These are phyloP conservation scores for Entomortierella parvispora DNA, from an alignment of 192 early-diverging fungal genomes.

Conservation along the genomic window DNA sequence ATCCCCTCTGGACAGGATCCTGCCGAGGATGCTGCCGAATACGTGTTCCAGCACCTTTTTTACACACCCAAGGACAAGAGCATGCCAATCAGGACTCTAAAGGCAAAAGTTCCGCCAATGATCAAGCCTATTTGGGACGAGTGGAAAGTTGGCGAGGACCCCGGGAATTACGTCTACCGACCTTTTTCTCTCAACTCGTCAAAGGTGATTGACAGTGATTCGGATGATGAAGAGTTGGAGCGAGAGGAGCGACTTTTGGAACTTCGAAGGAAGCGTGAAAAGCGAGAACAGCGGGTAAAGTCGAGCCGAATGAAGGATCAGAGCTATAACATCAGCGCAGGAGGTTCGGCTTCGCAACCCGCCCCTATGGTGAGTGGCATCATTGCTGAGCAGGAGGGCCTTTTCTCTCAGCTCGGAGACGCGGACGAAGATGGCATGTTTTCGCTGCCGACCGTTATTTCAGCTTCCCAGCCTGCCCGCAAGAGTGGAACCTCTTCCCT, in stretches of 20 bases:
- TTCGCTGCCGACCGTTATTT: slow-evolving; percentile 24
- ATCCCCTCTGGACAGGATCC: neutral
- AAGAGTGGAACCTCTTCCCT: neutral
- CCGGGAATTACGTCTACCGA: neutral
- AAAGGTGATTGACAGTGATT: neutral
- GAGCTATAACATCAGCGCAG: slow-evolving; percentile 20
- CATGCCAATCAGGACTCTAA: neutral
- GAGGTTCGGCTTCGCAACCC: slow-evolving; percentile 21
- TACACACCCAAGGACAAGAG: neutral
- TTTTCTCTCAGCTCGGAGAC: neutral
- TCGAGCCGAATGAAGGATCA: slow-evolving; percentile 5
- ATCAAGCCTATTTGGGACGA: slow-evolving; percentile 8
- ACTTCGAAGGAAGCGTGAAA: slow-evolving; percentile 15
- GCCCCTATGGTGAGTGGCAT: neutral
- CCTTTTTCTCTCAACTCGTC: neutral
- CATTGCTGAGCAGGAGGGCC: neutral
- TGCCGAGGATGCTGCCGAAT: neutral
- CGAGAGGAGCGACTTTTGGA: slow-evolving; percentile 6
- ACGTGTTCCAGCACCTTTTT: slow-evolving; percentile 22
- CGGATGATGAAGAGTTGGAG: slow-evolving; percentile 3
- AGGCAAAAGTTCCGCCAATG: neutral
- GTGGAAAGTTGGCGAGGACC: slow-evolving; percentile 17
- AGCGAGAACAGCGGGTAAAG: slow-evolving; percentile 2
- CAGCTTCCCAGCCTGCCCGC: slow-evolving; percentile 1
- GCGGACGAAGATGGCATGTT: slow-evolving; percentile 31